Conservation (phyloP, 1,284 basidiomycete species). For the Puccinia triticina region DNA sequence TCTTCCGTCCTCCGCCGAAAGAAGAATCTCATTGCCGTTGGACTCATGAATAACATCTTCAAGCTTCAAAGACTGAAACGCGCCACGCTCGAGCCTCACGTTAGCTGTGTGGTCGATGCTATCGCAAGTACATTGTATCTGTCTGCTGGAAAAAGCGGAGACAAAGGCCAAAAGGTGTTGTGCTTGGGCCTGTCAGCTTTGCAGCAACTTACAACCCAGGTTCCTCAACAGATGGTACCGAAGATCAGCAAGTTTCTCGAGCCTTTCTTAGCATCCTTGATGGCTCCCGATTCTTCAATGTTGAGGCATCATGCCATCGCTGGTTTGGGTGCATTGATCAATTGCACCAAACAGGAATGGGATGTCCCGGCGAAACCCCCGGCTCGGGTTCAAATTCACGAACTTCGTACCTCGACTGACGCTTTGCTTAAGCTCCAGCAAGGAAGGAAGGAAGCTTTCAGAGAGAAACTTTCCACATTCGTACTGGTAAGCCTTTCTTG, state of each 20-base stretch:
- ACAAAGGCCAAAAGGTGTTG: constrained; percentile 42
- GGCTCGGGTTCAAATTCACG: constrained; percentile 4
- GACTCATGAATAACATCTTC: constrained; percentile 38
- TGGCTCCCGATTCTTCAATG: constrained; percentile 11
- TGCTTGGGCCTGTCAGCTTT: constrained; percentile 38
- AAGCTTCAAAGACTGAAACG: constrained; percentile 26
- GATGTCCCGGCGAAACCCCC: not conserved
- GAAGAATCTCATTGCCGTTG: constrained; percentile 38
- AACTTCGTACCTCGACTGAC: not conserved
- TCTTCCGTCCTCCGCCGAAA: constrained; percentile 46
- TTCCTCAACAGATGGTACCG: constrained; percentile 32
- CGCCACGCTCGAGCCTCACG: constrained; percentile 25
- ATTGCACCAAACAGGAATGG: constrained; percentile 34
- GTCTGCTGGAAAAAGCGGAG: constrained; percentile 46
- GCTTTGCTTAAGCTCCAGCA: constrained; percentile 5
- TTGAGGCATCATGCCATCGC: constrained; percentile 38
- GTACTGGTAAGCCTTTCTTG: constrained; percentile 38
- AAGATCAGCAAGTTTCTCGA: constrained; percentile 29
- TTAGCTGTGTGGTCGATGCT: constrained; percentile 21
- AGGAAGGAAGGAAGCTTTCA: constrained; percentile 35
- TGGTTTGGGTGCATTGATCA: constrained; percentile 46
- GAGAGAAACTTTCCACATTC: constrained; percentile 42
- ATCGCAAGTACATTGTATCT: constrained; percentile 41
- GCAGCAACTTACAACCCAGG: constrained; percentile 30
- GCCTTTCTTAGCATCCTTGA: constrained; percentile 36